Conservation (phyloP, 768 basidiomycete species). For the Tricholoma bakamatsutake region DNA sequence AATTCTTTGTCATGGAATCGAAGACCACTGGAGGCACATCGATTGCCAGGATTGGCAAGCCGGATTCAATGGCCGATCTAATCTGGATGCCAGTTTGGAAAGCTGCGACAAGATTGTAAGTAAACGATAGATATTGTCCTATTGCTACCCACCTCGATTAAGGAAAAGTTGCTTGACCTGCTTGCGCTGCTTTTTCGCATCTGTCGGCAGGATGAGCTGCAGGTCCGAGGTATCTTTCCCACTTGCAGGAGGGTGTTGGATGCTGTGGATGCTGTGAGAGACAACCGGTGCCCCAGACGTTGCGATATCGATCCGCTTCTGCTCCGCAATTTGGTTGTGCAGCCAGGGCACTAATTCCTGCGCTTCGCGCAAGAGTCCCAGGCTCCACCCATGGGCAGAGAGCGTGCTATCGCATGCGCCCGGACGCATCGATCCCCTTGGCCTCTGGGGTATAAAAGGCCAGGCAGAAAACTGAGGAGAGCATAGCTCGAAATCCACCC, state of each 20-base stretch:
- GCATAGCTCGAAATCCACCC: too few species aligned
- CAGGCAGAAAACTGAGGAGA: too few species aligned
- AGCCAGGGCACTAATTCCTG: conserved; percentile 73
- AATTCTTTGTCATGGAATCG: conserved; percentile 50
- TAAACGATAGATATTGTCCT: background rate
- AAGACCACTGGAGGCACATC: conserved; percentile 60
- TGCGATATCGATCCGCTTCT: conserved; percentile 64
- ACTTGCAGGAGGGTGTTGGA: conserved; percentile 26
- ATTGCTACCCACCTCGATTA: conserved; percentile 49
- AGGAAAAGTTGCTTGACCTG: conserved; percentile 62
- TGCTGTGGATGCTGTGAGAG: conserved; percentile 34
- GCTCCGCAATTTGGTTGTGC: conserved; percentile 72
- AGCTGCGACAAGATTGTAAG: conserved; percentile 32
- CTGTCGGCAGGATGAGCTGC: conserved; percentile 61
- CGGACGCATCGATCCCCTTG: too few species aligned
- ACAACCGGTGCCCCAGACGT: conserved; percentile 52
- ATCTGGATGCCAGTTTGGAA: conserved; percentile 56
- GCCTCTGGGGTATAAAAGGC: too few species aligned
- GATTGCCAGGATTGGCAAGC: conserved; percentile 65
- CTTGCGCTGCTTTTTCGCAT: conserved; percentile 71
- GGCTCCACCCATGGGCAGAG: too few species aligned
- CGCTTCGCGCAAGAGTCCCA: too few species aligned
- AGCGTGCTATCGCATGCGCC: too few species aligned
- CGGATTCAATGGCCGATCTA: conserved; percentile 51
- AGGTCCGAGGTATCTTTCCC: conserved; percentile 37